These are phyloP conservation scores for Rhynchospora pubera DNA, from an alignment of 176 grass and related monocot species.

Conservation along the genomic window DNA sequence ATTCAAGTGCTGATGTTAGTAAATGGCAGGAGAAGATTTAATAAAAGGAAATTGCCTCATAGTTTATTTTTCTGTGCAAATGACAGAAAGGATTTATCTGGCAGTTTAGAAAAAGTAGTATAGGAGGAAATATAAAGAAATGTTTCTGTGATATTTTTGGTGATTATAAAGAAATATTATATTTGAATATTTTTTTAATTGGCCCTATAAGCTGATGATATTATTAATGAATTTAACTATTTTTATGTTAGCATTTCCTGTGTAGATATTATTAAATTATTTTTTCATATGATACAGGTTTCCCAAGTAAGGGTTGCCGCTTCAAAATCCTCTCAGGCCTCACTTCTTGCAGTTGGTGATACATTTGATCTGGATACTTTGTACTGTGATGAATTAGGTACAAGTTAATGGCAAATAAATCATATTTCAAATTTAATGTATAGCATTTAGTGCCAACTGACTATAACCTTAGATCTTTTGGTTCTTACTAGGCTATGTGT, in stretches of 20 bases:
- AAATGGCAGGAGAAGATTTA: neutral
- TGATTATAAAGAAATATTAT: neutral
- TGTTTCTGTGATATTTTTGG: neutral
- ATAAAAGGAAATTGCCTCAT: neutral
- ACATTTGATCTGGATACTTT: conserved; percentile 64
- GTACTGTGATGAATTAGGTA: conserved; percentile 95
- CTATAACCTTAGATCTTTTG: conserved; percentile 13
- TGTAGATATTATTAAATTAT: conserved; percentile 1
- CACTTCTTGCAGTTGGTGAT: conserved; percentile 48
- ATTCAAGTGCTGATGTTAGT: neutral
- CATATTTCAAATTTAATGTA: neutral
- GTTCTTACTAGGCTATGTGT: conserved; percentile 59
- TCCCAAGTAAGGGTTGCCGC: conserved; percentile 68
- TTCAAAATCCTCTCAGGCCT: conserved; percentile 61
- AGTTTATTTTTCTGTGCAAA: neutral
- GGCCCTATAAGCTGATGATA: conserved; percentile 1
- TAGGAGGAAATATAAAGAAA: neutral
- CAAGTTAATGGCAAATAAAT: neutral
- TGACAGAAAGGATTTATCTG: neutral
- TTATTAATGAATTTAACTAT: neutral
- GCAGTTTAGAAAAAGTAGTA: neutral
- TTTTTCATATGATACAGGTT: conserved; percentile 51
- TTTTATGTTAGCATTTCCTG: neutral
- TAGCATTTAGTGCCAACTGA: neutral
- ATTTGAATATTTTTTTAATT: conserved; percentile 1